phyloP scores from a whole-genome alignment of 805 yeast genomes.

The Maudiozyma bulderi region DNA sequence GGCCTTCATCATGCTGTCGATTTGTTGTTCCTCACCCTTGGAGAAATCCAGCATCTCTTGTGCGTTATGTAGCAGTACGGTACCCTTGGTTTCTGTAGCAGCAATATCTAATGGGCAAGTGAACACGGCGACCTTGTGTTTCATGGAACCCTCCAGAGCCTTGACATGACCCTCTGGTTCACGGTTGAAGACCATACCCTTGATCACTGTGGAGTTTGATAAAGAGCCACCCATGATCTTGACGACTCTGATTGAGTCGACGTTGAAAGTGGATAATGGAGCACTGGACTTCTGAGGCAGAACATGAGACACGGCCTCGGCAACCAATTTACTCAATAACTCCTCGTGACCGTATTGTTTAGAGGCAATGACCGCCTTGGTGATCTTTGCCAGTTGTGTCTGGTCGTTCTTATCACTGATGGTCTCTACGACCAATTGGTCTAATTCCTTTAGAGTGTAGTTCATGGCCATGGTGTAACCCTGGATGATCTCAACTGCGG shows the following conservation, averaged over 20 bases:
- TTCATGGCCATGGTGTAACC: constrained; percentile 86
- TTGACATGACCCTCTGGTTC: constrained; percentile 92
- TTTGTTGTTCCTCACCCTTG: constrained; percentile 91
- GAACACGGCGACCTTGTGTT: constrained; percentile 82
- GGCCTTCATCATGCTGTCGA: constrained; percentile 76
- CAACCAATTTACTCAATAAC: constrained; percentile 61
- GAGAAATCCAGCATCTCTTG: constrained; percentile 93
- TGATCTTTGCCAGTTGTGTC: constrained; percentile 55
- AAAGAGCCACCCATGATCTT: constrained; percentile 91
- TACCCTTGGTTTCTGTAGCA: constrained; percentile 96
- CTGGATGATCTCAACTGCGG: constrained; percentile 85
- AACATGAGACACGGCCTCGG: constrained; percentile 75
- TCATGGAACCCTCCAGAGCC: constrained; percentile 37
- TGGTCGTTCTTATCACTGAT: constrained; percentile 39
- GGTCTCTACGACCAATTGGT: constrained; percentile 50
- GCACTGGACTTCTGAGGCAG: constrained; percentile 37
- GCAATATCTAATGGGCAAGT: constrained; percentile 93
- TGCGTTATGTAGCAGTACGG: constrained; percentile 91
- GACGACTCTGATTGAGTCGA: constrained; percentile 89
- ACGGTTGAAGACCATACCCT: constrained; percentile 96
- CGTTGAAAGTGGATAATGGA: constrained; percentile 50
- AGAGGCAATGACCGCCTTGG: constrained; percentile 82
- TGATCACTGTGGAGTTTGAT: constrained; percentile 63
- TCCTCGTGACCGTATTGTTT: constrained; percentile 90
- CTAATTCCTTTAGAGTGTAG: constrained; percentile 60